Base-by-base conservation (phyloP, 2,329 filamentous ascomycete species). In the Colletotrichum cereale region DNA sequence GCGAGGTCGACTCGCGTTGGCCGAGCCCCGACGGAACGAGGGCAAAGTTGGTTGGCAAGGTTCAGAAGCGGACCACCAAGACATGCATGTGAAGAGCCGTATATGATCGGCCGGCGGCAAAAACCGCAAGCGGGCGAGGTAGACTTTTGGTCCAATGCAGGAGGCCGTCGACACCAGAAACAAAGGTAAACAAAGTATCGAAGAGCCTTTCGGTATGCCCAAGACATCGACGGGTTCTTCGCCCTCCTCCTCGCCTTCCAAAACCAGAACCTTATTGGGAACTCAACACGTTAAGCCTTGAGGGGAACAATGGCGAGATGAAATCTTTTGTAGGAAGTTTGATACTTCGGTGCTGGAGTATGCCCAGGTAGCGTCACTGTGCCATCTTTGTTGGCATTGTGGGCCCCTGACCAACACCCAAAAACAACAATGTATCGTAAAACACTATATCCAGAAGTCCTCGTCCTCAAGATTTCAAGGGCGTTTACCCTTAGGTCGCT, bases 401-500 rank as follows among this genome's bases (percentile, higher is more conserved):
- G n/a, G 11, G 11, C n/a, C 7, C 14, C n/a, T n/a, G n/a, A n/a
- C n/a, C n/a, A n/a, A n/a, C n/a, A n/a, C n/a, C 26, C 26, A 1
- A 31, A 6, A 12, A 7, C 11, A 26, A 24, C 2, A 29, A 26
- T n/a, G 48, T 18, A 26, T 10, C 14, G 26, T 29, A 1, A 2
- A 29, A 21, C 16, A 6, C 3, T 6, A 10, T 24, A n/a, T 18
- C 48, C 16, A 16, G 14, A 14, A n/a, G n/a, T n/a, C n/a, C n/a
- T n/a, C n/a, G 48, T 29, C 24, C 10, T 5, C 18, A 21, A 14
- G 14, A 0, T 14, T 7, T 10, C 18, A 12, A 31, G 4, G 11
- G 2, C 4, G 0, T 14, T 2, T 2, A 24, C 1, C 21, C 31
- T 8, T 21, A 10, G 3, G 16, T 4, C 26, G 3, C 3, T 3